phyloP scores from a whole-genome alignment of 257 asterid genomes.

The Henckelia pumila region DNA sequence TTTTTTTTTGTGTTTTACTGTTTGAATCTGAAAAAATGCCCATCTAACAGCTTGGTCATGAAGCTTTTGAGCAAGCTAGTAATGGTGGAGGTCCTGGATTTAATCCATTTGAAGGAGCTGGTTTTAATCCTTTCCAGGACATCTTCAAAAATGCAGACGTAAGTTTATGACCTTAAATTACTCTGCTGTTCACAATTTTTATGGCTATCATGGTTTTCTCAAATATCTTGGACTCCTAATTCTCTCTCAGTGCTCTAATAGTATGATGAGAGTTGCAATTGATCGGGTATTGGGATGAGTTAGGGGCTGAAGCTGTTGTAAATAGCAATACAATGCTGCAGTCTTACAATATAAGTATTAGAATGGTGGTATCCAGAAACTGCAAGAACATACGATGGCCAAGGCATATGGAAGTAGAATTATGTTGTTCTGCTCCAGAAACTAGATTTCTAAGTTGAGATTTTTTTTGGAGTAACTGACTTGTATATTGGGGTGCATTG shows the following conservation, averaged over 20 bases:
- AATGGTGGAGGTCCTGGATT: slow-evolving; percentile 66
- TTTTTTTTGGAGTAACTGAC: not conserved
- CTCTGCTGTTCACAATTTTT: not conserved
- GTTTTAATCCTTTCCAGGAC: slow-evolving; percentile 66
- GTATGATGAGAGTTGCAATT: slow-evolving; percentile 3
- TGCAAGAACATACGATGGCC: not conserved
- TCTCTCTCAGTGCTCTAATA: slow-evolving; percentile 13
- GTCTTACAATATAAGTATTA: not conserved
- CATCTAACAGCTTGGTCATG: slow-evolving; percentile 71
- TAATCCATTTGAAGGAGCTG: slow-evolving; percentile 52
- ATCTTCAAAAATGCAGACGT: slow-evolving; percentile 69
- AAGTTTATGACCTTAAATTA: slow-evolving; percentile 33
- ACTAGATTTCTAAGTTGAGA: slow-evolving; percentile 14
- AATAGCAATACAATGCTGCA: not conserved
- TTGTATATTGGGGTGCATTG: slow-evolving; percentile 12
- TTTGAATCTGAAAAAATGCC: slow-evolving; percentile 12
- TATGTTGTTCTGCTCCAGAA: slow-evolving; percentile 4
- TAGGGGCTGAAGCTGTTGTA: slow-evolving; percentile 8
- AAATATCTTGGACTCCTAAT: slow-evolving; percentile 10
- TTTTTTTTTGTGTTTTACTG: slow-evolving; percentile 1
- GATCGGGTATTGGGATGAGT: slow-evolving; percentile 4
- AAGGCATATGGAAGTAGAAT: not conserved
- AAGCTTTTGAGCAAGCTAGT: slow-evolving; percentile 62
- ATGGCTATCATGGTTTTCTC: not conserved
- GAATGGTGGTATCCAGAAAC: slow-evolving; percentile 8